Percentiles rank a stretch among this genome's conserved stretches.
These are phyloP conservation scores for Paecilomyces dactylethromorphus DNA, from an alignment of 2,329 filamentous ascomycete species.

Conservation along the genomic window DNA sequence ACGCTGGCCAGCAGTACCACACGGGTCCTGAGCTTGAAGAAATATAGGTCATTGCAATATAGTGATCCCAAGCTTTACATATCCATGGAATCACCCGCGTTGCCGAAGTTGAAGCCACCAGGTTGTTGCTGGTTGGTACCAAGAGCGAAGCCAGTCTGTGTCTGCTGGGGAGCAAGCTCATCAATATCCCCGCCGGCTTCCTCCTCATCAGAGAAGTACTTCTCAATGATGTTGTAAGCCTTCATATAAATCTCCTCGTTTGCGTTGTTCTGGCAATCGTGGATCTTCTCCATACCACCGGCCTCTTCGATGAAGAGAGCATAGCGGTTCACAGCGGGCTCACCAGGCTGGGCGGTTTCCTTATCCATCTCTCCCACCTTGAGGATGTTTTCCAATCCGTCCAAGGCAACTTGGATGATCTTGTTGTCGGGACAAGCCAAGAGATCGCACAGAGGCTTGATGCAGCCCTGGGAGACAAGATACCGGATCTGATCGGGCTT, in stretches of 20 bases:
- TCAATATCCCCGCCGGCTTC: slow-evolving; percentile 72
- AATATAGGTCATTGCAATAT: not conserved
- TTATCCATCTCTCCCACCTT: slow-evolving; percentile 99
- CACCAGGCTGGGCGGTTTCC: slow-evolving; percentile 58
- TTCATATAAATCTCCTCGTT: slow-evolving; percentile 99
- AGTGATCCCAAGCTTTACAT: slow-evolving; percentile 47
- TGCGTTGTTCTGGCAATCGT: slow-evolving; percentile 99
- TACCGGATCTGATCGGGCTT: slow-evolving; percentile 99
- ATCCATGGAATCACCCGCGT: slow-evolving; percentile 66
- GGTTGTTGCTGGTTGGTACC: slow-evolving; percentile 57
- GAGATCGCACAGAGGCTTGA: slow-evolving; percentile 93
- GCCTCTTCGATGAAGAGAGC: slow-evolving; percentile 98
- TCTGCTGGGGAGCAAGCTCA: slow-evolving; percentile 66
- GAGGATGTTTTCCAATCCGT: slow-evolving; percentile 97
- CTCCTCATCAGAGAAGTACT: slow-evolving; percentile 99
- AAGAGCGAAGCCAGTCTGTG: slow-evolving; percentile 68
- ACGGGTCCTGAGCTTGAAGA: not conserved
- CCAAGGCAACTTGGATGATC: slow-evolving; percentile 97
- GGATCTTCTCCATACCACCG: slow-evolving; percentile 99
- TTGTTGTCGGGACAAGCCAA: slow-evolving; percentile 97
- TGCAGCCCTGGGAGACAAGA: slow-evolving; percentile 86
- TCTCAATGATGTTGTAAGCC: slow-evolving; percentile 99
- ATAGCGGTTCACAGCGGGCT: slow-evolving; percentile 74
- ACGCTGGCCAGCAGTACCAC: not conserved
- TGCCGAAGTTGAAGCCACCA: slow-evolving; percentile 88